Conservation (phyloP, 768 basidiomycete genomes). For the Wakefieldia striispora region DNA sequence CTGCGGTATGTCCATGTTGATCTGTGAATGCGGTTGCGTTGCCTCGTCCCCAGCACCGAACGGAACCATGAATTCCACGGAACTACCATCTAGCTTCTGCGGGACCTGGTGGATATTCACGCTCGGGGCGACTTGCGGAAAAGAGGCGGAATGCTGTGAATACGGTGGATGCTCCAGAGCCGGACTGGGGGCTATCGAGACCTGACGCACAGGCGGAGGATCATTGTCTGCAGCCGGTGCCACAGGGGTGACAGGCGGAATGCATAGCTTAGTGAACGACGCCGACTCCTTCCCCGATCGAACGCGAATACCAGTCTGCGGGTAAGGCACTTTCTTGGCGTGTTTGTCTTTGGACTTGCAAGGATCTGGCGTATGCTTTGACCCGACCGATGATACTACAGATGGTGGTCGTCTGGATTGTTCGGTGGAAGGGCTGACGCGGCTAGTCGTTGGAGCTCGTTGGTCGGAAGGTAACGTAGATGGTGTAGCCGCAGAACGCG, state of each 20-base stretch:
- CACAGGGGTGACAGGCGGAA: constrained; percentile 4
- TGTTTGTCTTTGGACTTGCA: constrained; percentile 40
- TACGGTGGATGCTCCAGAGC: constrained; percentile 10
- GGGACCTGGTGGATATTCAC: constrained; percentile 2
- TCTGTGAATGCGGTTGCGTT: constrained; percentile 9
- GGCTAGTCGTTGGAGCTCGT: background rate
- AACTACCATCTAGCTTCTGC: constrained; percentile 13
- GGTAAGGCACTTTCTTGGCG: constrained; percentile 41
- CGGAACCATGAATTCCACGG: constrained; percentile 24
- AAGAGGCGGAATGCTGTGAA: constrained; percentile 13
- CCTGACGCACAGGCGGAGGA: constrained; percentile 5
- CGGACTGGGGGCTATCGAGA: constrained; percentile 11
- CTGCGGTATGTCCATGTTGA: constrained; percentile 15
- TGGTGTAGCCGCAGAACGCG: background rate
- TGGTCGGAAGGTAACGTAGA: background rate
- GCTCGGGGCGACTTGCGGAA: constrained; percentile 6
- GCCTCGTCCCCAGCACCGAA: constrained; percentile 21
- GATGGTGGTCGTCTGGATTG: constrained; percentile 14
- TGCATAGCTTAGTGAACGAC: constrained; percentile 15
- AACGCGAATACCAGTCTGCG: constrained; percentile 46
- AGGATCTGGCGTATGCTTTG: constrained; percentile 16
- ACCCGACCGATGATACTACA: background rate
- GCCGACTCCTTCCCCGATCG: constrained; percentile 37
- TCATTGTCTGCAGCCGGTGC: constrained; percentile 15
- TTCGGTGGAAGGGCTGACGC: constrained; percentile 10